phyloP scores from a whole-genome alignment of 2,329 filamentous ascomycete species.

The Fonsecaea pedrosoi region DNA sequence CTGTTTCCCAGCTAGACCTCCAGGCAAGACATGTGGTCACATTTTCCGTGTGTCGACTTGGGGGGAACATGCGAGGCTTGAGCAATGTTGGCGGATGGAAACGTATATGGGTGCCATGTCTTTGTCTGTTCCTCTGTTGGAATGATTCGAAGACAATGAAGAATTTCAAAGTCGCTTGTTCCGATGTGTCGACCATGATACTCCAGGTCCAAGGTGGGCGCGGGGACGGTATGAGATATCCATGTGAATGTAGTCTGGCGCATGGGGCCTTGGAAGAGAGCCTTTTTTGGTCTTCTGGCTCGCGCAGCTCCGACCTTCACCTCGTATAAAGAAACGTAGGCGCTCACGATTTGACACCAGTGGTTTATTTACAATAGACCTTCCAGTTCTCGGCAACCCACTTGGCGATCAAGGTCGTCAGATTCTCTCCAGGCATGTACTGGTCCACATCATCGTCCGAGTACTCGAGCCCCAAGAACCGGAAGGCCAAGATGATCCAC shows the following conservation, averaged over 20 bases:
- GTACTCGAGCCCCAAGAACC: constrained; percentile 62
- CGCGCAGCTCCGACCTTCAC: neutral
- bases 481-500: constrained; percentile 78
- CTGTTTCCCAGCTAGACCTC: neutral
- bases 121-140: too few species aligned
- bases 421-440: constrained; percentile 60
- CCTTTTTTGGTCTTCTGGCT: neutral
- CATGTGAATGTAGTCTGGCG: too few species aligned
- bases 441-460: constrained; percentile 57
- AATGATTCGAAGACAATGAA: too few species aligned
- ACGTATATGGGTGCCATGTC: too few species aligned
- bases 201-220: too few species aligned
- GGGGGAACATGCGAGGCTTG: too few species aligned
- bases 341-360: neutral
- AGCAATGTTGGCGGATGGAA: too few species aligned
- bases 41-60: neutral
- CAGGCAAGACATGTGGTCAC: neutral
- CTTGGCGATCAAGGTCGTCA: constrained; percentile 64
- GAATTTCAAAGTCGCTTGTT: too few species aligned
- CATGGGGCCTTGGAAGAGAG: too few species aligned
- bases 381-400: constrained; percentile 66
- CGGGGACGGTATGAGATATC: too few species aligned
- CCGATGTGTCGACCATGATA: too few species aligned
- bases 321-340: neutral
- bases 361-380: constrained; percentile 31